phyloP scores from a whole-genome alignment of 257 asterid genomes.

The Jacaranda mimosifolia region DNA sequence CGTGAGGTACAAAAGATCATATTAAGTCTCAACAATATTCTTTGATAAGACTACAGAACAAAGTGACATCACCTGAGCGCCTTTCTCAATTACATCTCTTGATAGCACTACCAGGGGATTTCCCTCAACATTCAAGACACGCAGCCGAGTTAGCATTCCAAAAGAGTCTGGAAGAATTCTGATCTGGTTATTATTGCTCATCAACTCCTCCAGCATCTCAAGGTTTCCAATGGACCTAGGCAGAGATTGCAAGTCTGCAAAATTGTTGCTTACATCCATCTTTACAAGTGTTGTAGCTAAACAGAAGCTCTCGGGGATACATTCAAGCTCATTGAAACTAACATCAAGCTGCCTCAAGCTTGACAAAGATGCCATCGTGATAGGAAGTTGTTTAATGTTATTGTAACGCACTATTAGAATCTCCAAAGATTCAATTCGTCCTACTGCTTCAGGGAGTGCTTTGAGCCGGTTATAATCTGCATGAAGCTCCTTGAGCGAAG shows the following conservation, averaged over 20 bases:
- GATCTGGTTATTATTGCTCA: conserved; percentile 75
- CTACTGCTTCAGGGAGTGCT: conserved; percentile 95
- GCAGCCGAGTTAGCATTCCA: conserved; percentile 68
- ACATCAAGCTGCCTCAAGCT: conserved; percentile 77
- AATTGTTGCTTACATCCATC: conserved; percentile 90
- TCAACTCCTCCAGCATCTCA: conserved; percentile 85
- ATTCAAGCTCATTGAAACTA: conserved; percentile 91
- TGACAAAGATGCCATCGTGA: conserved; percentile 80
- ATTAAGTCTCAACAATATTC: conserved; percentile 9
- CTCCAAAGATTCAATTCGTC: conserved; percentile 74
- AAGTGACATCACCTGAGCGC: conserved; percentile 71
- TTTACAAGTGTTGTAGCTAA: conserved; percentile 81
- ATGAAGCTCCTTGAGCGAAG: conserved; percentile 72
- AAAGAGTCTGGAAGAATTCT: conserved; percentile 83
- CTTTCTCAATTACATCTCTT: conserved; percentile 59
- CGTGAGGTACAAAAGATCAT: conserved; percentile 50
- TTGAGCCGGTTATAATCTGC: conserved; percentile 84
- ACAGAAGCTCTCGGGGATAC: conserved; percentile 90
- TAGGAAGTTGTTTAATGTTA: conserved; percentile 80
- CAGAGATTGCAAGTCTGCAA: conserved; percentile 73
- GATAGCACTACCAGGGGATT: conserved; percentile 84
- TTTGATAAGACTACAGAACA: neutral
- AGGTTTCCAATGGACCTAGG: conserved; percentile 95
- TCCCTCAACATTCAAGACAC: conserved; percentile 73
- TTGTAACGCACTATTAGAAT: conserved; percentile 75